Evolutionary conservation across 805 yeast genomes (phyloP), one percentile per base, ranked within the genome.

Genomic region (Saccharomycopsis lassenensis): DNA sequence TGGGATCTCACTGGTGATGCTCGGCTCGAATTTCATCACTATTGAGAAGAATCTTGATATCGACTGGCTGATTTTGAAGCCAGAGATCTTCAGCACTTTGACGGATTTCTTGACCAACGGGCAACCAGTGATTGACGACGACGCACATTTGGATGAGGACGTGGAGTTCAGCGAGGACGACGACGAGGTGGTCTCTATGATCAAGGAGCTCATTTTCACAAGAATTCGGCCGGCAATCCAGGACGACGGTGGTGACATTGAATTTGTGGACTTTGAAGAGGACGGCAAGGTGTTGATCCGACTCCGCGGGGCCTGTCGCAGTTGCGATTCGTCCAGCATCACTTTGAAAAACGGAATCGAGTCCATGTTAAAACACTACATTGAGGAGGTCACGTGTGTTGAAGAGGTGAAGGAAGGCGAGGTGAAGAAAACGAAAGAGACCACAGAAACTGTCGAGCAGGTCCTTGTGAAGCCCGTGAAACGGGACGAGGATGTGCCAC

Each of bases 21-120:
- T 82, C 51, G 95, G 95, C 2, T 65, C 77, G 3, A 77, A 85
- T 55, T 85, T 86, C 55, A 77, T 85, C 44, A 85, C 95, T 1
- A 71, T 85, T 12, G 89, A 81, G 50, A 83, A 83, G 55, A 49
- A 57, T 22, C 55, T 53, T 6, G 69, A 62, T 19, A 54, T 60
- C 19, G 58, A 64, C 33, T 77, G 85, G 85, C 54, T 71, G 32
- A 50, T 74, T 16, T 56, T 77, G 35, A 77, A 77, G 52, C 83
- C 84, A 0, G 82, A 76, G 49, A 73, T 77, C 24, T 77, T 77
- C 32, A 40, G 50, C 21, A 49, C 50, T 12, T 31, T 56, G 23
- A 53, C 58, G 1, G 59, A 55, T 35, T 41, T 43, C 28, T 31
- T 56, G 20, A 46, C 57, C 12, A 51, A 63, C 10, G 73, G 73